Base-by-base conservation (phyloP, 2,329 filamentous ascomycete genomes). In the Amauroascus verrucosus region DNA sequence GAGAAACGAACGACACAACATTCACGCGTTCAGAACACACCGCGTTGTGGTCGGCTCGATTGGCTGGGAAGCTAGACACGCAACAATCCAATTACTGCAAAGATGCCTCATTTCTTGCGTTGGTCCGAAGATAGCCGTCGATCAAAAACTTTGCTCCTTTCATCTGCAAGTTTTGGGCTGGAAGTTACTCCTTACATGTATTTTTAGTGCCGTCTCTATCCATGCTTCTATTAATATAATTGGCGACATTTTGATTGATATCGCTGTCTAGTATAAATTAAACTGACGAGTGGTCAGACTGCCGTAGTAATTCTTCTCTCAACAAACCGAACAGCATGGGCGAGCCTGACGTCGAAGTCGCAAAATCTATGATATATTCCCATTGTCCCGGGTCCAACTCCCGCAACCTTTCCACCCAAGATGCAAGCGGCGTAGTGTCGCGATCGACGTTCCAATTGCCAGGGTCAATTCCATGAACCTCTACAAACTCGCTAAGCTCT, bases 371-470 rank as follows among this genome's bases (percentile, higher is more conserved):
- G 3, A 44, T 16, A 1, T 20, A 9, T 6, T 65, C 62, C 47
- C 62, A 61, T 54, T n/a, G 57, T 48, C 18, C 62, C 58, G 5
- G 65, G 59, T 48, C 62, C 54, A 37, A 64, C 55, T 16, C 5
- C 7, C 59, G 56, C 9, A 72, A 57, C 13, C 59, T 63, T 46
- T 66, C 63, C 9, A 71, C 58, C 56, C 70, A 72, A 30, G 68
- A 64, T 2, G 61, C 63, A 30, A 72, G 43, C 1, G 68, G 65
- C 16, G 61, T 62, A 46, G 63, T 63, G 47, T 71, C 67, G 13
- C 65, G 55, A 5, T 67, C 64, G 0, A 66, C 65, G 6, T 64
- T 64, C 70, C 70, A 72, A 43, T 72, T 72, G 2, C 70, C 70
- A 5, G 67, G 65, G 51, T 72, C 70, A 28, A 72, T 64, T 4